Conservation (phyloP, 306 rosid genomes). For the Ceratonia siliqua region DNA sequence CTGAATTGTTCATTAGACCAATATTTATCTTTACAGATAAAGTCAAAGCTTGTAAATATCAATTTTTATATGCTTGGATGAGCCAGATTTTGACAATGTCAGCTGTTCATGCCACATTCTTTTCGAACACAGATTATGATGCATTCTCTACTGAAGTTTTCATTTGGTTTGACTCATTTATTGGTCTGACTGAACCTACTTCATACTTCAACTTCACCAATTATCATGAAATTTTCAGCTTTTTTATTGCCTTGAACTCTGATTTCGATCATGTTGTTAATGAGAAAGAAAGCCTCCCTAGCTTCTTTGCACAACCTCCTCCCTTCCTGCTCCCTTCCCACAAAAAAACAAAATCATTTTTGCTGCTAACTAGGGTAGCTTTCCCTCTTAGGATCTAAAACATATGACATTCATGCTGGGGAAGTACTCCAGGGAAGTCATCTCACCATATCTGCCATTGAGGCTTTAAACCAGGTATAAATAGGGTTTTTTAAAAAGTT, state of each 20-base stretch:
- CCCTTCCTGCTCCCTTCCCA: background rate
- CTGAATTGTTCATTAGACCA: background rate
- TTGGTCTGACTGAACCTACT: background rate
- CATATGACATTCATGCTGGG: background rate
- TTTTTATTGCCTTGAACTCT: background rate
- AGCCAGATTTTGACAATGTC: background rate
- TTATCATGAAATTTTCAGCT: background rate
- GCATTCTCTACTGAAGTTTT: conserved; percentile 10
- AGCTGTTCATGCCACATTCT: background rate
- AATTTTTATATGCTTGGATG: background rate
- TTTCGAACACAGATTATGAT: background rate
- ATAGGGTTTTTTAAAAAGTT: background rate
- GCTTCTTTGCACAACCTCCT: background rate
- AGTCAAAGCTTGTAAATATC: conserved; percentile 2
- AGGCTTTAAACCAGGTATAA: background rate
- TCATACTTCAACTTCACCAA: background rate
- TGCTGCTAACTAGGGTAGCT: background rate
- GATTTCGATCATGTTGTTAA: background rate
- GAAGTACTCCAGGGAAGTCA: background rate
- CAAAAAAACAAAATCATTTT: background rate
- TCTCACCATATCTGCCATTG: background rate
- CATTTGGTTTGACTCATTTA: background rate
- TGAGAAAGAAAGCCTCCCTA: background rate
- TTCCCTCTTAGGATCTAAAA: background rate
- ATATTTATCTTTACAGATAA: background rate